These are phyloP conservation scores for Podospora conica DNA, from an alignment of 495 filamentous ascomycete genomes.

Conservation along the genomic window DNA sequence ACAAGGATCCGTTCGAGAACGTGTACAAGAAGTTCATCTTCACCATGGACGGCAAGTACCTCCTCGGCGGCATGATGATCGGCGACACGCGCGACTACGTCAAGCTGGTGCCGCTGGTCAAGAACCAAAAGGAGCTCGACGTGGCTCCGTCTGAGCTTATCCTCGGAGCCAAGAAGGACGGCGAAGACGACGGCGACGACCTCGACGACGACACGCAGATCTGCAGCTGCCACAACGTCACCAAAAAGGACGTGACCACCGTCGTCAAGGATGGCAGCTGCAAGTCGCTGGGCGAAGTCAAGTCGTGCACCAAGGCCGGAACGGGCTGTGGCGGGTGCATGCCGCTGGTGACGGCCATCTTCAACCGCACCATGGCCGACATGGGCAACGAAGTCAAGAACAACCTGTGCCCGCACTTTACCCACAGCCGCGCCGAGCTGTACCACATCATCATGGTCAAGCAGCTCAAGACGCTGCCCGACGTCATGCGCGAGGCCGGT, in stretches of 20 bases:
- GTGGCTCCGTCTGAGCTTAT: slow-evolving; percentile 87
- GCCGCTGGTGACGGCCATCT: slow-evolving; percentile 86
- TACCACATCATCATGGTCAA: slow-evolving; percentile 88
- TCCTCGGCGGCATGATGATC: slow-evolving; percentile 98
- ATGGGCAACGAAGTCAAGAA: slow-evolving; percentile 93
- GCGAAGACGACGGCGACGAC: slow-evolving; percentile 57
- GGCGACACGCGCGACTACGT: slow-evolving; percentile 93
- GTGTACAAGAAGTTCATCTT: slow-evolving; percentile 97
- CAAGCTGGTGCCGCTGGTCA: slow-evolving; percentile 92
- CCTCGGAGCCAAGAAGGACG: slow-evolving; percentile 67
- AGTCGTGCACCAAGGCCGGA: slow-evolving; percentile 91
- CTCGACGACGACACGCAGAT: slow-evolving; percentile 79
- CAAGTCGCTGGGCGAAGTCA: slow-evolving; percentile 80
- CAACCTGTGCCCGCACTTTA: slow-evolving; percentile 80
- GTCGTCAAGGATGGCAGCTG: slow-evolving; percentile 75
- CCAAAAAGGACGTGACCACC: slow-evolving; percentile 73
- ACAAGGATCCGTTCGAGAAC: slow-evolving; percentile 89
- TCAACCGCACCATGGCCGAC: slow-evolving; percentile 84
- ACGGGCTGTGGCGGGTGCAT: slow-evolving; percentile 94
- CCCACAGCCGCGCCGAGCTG: slow-evolving; percentile 79
- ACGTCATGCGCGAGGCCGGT: slow-evolving; percentile 79
- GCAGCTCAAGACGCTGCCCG: slow-evolving; percentile 63
- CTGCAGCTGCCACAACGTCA: slow-evolving; percentile 95
- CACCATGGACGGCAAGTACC: slow-evolving; percentile 84
- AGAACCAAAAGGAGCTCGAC: slow-evolving; percentile 75